A percentile compares a stretch with the other conserved stretches of the same genome.
Conservation (phyloP, 768 basidiomycete genomes). For the Candolleomyces aberdarensis region DNA sequence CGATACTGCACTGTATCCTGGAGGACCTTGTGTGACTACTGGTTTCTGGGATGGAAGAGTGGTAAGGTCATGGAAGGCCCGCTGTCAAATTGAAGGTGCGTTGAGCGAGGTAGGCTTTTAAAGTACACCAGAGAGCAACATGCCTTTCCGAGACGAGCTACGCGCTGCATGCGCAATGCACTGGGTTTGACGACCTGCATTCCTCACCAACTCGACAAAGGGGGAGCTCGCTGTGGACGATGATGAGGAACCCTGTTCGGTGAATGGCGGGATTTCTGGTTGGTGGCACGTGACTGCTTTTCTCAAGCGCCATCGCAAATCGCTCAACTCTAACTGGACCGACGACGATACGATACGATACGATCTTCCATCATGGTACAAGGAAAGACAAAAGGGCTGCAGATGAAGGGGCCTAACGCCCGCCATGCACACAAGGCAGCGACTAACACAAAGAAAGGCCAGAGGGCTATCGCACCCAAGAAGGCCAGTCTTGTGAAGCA, state of each 20-base stretch:
- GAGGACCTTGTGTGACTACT: constrained; percentile 71
- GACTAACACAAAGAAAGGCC: constrained; percentile 76
- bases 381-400: constrained; percentile 80
- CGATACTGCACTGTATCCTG: constrained; percentile 82
- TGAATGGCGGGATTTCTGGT: constrained; percentile 37
- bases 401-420: constrained; percentile 49
- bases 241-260: constrained; percentile 30
- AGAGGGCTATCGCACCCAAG: constrained; percentile 77
- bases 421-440: constrained; percentile 66
- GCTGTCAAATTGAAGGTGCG: constrained; percentile 37
- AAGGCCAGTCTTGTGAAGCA: constrained; percentile 70
- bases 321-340: constrained; percentile 2
- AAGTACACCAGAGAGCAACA: not conserved
- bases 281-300: constrained; percentile 29
- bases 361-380: constrained; percentile 60
- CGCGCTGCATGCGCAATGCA: constrained; percentile 52
- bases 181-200: constrained; percentile 47
- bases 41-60: constrained; percentile 60
- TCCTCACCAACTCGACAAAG: constrained; percentile 18
- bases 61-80: constrained; percentile 70
- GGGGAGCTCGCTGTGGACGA: constrained; percentile 17
- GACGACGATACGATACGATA: not conserved
- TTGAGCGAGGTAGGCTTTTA: not conserved
- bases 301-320: constrained; percentile 6
- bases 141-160: constrained; percentile 48